Conservation (phyloP, 352 stramenopile species). For the Albugo laibachii region DNA sequence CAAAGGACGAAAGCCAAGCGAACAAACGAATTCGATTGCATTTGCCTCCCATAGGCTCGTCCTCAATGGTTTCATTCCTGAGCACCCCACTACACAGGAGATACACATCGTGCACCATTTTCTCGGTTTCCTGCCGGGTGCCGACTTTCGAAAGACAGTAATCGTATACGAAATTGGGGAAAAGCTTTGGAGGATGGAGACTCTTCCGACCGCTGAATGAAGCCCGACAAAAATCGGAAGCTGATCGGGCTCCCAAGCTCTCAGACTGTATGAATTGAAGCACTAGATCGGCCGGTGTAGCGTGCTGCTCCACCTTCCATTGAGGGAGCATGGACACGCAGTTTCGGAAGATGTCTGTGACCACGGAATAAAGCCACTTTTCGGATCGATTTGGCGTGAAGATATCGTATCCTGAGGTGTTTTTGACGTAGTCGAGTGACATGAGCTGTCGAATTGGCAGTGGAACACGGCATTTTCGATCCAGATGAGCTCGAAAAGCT, state of each 20-base stretch:
- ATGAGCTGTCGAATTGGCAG: conserved; percentile 56
- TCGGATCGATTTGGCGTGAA: conserved; percentile 22
- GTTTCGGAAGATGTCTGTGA: conserved; percentile 31
- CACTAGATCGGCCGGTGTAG: conserved; percentile 8
- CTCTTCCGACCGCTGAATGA: conserved; percentile 7
- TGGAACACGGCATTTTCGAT: conserved; percentile 34
- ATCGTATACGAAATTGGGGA: conserved; percentile 63
- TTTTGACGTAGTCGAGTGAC: conserved; percentile 32
- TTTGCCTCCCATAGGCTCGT: conserved; percentile 29
- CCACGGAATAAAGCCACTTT: conserved; percentile 33
- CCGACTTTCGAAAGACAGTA: conserved; percentile 49
- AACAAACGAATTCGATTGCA: conserved; percentile 11
- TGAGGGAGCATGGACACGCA: no score
- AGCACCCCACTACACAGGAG: conserved; percentile 40
- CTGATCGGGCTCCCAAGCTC: no score
- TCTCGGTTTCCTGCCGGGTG: conserved; percentile 48
- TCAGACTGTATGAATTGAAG: conserved; percentile 23
- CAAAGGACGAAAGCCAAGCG: not conserved
- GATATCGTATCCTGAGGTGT: conserved; percentile 8
- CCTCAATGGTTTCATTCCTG: conserved; percentile 23
- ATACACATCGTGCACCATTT: conserved; percentile 68
- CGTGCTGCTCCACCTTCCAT: no score
- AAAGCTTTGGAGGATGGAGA: conserved; percentile 29
- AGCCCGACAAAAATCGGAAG: no score
- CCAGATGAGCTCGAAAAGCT: conserved; percentile 43